These are phyloP conservation scores for Neltuma alba DNA, from an alignment of 306 rosid species.

Conservation along the genomic window DNA sequence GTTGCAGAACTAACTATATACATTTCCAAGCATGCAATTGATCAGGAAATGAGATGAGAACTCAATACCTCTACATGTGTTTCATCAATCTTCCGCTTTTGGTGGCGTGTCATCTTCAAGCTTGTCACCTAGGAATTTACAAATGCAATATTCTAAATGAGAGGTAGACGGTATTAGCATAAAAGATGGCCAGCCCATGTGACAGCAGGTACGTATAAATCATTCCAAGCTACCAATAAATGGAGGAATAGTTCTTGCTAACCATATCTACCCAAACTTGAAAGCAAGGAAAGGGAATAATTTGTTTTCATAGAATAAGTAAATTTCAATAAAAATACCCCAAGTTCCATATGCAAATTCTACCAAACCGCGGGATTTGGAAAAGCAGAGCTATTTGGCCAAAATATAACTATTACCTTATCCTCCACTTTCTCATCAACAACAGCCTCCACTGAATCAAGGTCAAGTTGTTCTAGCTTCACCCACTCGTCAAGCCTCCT, in stretches of 20 bases:
- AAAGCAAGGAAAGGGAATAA: slow-evolving; percentile 9
- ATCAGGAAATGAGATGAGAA: slow-evolving; percentile 24
- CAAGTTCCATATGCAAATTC: neutral
- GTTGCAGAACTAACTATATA: neutral
- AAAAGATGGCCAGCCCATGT: slow-evolving; percentile 16
- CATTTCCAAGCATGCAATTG: slow-evolving; percentile 1
- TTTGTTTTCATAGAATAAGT: neutral
- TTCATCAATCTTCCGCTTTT: slow-evolving; percentile 96
- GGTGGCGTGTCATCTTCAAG: slow-evolving; percentile 99
- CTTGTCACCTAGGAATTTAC: slow-evolving; percentile 74
- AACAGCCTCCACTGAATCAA: slow-evolving; percentile 89
- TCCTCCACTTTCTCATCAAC: slow-evolving; percentile 99
- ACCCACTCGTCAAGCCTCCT: slow-evolving; percentile 99
- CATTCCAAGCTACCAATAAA: slow-evolving; percentile 21
- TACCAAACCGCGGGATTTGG: neutral
- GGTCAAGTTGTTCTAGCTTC: slow-evolving; percentile 97
- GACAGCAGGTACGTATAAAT: neutral
- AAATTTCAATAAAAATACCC: neutral
- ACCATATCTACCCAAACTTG: slow-evolving; percentile 10
- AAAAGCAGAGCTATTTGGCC: neutral
- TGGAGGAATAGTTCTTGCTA: neutral
- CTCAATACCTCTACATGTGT: slow-evolving; percentile 92
- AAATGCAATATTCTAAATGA: slow-evolving; percentile 33
- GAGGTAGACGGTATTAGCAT: slow-evolving; percentile 12
- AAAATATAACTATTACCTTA: slow-evolving; percentile 58